phyloP scores from a whole-genome alignment of 352 stramenopile species.

The Phytophthora megakarya region DNA sequence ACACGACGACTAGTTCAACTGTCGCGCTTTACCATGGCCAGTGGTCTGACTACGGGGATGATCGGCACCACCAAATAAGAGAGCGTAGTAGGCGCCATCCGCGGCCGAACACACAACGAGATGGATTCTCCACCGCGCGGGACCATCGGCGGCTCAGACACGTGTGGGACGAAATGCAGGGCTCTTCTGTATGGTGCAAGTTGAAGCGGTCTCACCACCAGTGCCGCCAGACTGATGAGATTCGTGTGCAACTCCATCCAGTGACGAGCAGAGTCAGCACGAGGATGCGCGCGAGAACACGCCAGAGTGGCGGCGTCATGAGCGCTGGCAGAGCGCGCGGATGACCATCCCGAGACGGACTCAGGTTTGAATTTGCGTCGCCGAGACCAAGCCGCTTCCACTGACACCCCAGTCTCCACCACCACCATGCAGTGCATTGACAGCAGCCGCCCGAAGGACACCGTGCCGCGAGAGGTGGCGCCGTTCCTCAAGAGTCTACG shows the following conservation, averaged over 20 bases:
- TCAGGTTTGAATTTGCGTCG: conserved; percentile 46
- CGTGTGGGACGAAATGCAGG: conserved; percentile 16
- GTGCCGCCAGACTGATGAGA: conserved; percentile 18
- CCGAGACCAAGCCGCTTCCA: conserved; percentile 18
- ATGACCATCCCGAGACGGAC: conserved; percentile 15
- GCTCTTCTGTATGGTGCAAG: conserved; percentile 29
- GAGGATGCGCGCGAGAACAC: conserved; percentile 31
- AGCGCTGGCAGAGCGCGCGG: conserved; percentile 19
- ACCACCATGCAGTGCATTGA: conserved; percentile 30
- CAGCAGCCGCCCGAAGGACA: conserved; percentile 1
- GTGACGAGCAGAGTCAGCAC: conserved; percentile 33
- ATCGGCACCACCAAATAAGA: neutral
- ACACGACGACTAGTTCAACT: conserved; percentile 22
- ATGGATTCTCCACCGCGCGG: neutral
- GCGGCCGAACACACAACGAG: conserved; percentile 1
- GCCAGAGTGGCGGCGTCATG: conserved; percentile 27
- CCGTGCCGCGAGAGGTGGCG: conserved; percentile 50
- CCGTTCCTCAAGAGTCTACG: conserved; percentile 72
- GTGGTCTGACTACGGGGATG: conserved; percentile 15
- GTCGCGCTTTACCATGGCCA: conserved; percentile 7
- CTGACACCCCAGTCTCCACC: conserved; percentile 17
- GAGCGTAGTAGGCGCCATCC: conserved; percentile 12
- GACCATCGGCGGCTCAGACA: conserved; percentile 1
- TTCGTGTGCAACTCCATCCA: conserved; percentile 32
- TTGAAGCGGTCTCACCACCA: conserved; percentile 31